These are phyloP conservation scores for Phragmites australis DNA, from an alignment of 176 grass and related monocot genomes.

Conservation along the genomic window DNA sequence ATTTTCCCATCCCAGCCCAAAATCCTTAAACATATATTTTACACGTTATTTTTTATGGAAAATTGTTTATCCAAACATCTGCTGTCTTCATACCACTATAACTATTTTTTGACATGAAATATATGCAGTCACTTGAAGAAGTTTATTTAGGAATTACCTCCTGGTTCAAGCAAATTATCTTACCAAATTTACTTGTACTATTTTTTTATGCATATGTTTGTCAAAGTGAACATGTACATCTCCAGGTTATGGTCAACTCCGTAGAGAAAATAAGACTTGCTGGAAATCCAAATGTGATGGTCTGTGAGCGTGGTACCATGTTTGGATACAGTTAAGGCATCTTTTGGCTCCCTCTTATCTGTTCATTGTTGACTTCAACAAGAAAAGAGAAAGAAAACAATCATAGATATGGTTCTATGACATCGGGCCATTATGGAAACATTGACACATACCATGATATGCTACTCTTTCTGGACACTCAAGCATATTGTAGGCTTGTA, in stretches of 20 bases:
- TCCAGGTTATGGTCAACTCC: constrained; percentile 77
- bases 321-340: constrained; percentile 91
- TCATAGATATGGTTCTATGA: neutral
- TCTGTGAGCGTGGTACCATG: constrained; percentile 98
- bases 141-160: constrained; percentile 13
- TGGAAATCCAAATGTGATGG: constrained; percentile 94
- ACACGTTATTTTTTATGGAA: constrained; percentile 3
- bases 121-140: constrained; percentile 6
- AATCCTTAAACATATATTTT: constrained; percentile 8
- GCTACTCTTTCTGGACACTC: constrained; percentile 12
- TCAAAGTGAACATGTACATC: constrained; percentile 19
- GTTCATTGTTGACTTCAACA: neutral
- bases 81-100: neutral
- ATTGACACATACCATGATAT: neutral
- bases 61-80: neutral
- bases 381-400: neutral
- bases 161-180: neutral
- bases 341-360: constrained; percentile 34
- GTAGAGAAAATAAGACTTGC: constrained; percentile 93
- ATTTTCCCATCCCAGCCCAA: neutral
- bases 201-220: neutral
- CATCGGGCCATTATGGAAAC: neutral
- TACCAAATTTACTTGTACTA: neutral
- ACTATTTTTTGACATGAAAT: neutral
- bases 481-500: constrained; percentile 20